Conservation (phyloP, 352 stramenopile genomes). For the Globisporangium megalacanthum region DNA sequence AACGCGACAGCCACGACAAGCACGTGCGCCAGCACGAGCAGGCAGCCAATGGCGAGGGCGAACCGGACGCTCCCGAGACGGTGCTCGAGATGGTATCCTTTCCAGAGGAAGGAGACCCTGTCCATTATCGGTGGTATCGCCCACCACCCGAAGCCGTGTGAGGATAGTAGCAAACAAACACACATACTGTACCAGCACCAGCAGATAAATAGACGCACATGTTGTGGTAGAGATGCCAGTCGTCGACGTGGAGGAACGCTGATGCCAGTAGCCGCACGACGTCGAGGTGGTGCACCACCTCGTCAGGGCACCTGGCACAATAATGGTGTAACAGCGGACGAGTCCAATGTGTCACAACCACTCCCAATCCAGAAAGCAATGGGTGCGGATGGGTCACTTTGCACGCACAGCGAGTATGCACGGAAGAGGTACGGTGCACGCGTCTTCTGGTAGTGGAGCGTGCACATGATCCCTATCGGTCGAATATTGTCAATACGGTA, state of each 20-base stretch:
- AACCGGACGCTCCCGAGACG: slow-evolving; percentile 50
- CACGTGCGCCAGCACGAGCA: slow-evolving; percentile 59
- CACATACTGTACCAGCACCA: background rate
- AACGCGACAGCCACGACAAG: slow-evolving; percentile 46
- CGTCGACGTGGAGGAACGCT: slow-evolving; percentile 77
- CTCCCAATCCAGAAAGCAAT: background rate
- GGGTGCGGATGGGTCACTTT: background rate
- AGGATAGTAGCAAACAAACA: background rate
- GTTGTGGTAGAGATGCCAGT: slow-evolving; percentile 89
- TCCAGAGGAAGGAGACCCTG: slow-evolving; percentile 81
- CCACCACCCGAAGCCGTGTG: background rate
- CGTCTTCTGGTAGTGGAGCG: slow-evolving; percentile 48
- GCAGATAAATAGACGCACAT: slow-evolving; percentile 50
- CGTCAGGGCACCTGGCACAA: slow-evolving; percentile 59
- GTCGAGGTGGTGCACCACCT: slow-evolving; percentile 34
- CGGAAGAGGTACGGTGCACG: slow-evolving; percentile 27
- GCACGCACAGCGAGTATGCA: slow-evolving; percentile 41
- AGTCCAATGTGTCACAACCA: background rate
- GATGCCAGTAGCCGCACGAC: slow-evolving; percentile 51
- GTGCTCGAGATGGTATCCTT: slow-evolving; percentile 73
- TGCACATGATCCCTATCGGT: slow-evolving; percentile 39
- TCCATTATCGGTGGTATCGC: slow-evolving; percentile 5
- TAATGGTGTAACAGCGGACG: too few relatives aligned
- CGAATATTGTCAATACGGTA: background rate
- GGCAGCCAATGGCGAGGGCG: slow-evolving; percentile 30